These are phyloP conservation scores for Coemansia guatemalensis DNA, from an alignment of 192 early-diverging fungal genomes.

Conservation along the genomic window DNA sequence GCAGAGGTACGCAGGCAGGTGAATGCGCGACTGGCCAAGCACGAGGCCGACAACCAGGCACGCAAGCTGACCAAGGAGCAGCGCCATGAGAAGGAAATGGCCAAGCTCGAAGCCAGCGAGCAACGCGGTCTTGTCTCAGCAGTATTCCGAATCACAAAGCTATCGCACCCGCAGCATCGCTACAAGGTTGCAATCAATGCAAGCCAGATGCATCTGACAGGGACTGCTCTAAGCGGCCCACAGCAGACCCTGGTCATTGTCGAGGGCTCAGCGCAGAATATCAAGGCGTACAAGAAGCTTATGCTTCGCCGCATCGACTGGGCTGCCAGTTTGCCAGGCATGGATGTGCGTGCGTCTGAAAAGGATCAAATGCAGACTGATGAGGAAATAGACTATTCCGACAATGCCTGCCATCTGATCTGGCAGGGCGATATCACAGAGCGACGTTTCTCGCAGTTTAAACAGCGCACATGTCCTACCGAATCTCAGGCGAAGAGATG, in stretches of 20 bases:
- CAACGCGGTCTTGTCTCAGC: slow-evolving; percentile 69
- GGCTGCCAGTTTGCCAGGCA: slow-evolving; percentile 54
- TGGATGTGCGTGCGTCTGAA: slow-evolving; percentile 37
- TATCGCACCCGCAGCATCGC: slow-evolving; percentile 77
- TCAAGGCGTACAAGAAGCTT: slow-evolving; percentile 93
- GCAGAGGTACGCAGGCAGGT: slow-evolving; percentile 88
- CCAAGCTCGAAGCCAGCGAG: slow-evolving; percentile 75
- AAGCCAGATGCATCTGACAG: slow-evolving; percentile 79
- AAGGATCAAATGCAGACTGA: slow-evolving; percentile 18
- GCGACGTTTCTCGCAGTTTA: slow-evolving; percentile 77
- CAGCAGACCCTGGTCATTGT: slow-evolving; percentile 82
- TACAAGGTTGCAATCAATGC: slow-evolving; percentile 95
- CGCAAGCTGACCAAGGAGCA: slow-evolving; percentile 89
- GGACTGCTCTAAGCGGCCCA: slow-evolving; percentile 71
- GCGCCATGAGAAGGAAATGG: slow-evolving; percentile 68
- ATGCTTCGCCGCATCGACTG: slow-evolving; percentile 97
- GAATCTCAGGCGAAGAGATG: slow-evolving; percentile 73
- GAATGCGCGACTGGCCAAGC: slow-evolving; percentile 71
- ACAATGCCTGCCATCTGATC: slow-evolving; percentile 84
- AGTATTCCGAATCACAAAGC: slow-evolving; percentile 73
- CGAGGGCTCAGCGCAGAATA: slow-evolving; percentile 87
- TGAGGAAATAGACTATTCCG: slow-evolving; percentile 36
- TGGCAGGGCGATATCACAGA: slow-evolving; percentile 91
- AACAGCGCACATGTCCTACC: slow-evolving; percentile 66
- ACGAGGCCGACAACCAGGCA: slow-evolving; percentile 80